Base-by-base conservation (phyloP, 2,329 filamentous ascomycete species). In the Aspergillus melleus region DNA sequence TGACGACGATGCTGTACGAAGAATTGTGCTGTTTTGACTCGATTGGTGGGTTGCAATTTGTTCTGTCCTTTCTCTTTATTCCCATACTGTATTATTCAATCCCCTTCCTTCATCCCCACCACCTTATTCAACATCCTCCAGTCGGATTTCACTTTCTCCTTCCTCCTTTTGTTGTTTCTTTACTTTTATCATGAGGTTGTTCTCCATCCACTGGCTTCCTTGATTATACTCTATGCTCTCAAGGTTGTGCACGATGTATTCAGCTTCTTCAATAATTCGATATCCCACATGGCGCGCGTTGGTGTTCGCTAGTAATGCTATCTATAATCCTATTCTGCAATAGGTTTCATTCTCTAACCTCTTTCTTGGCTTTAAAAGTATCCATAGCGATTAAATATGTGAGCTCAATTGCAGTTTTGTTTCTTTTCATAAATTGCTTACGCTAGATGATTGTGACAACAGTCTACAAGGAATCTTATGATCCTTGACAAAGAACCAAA, bases 1-100 rank as follows among this genome's bases (percentile, higher is more conserved):
- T n/a, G 52, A 66, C 57, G 19, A 55, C 26, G 64, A 69, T 52
- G 49, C 61, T 64, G 59, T 57, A 68, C 58, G 64, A 66, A 57
- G 56, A 51, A 44, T 49, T 54, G 57, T 57, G 55, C n/a, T 19
- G 57, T 54, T 19, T 62, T n/a, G 47, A 49, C 39, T 57, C 49
- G 47, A 54, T 64, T 49, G 58, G 54, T 54, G 60, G 44, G 44
- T 42, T 57, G n/a, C 30, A 47, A 42, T 52, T 52, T 46, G 36
- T 29, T 26, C 47, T 36, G 32, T 44, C 50, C 26, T 53, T 52
- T 54, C 52, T 54, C 59, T 59, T 16, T 58, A 61, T 65, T 53
- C 61, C 57, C 55, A 29, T 59, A 29, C 14, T 66, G 61, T 64
- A 64, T 52, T 59, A 30, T 50, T 26, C 11, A 12, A 36, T 39